phyloP scores from a whole-genome alignment of 2,329 filamentous ascomycete genomes.

The Aspergillus spinulosporus region DNA sequence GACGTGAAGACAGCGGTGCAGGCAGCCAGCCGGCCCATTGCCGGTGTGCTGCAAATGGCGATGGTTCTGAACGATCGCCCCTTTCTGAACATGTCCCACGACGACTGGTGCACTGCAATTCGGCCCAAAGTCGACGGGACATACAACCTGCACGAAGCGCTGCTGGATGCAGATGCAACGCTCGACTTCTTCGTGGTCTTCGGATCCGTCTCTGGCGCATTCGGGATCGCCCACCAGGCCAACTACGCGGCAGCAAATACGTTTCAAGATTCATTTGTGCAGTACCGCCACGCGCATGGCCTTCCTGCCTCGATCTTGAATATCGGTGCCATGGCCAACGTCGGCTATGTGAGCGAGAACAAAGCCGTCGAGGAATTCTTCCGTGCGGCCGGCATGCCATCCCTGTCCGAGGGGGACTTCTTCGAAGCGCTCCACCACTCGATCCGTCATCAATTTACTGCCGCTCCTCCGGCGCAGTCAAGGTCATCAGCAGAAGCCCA shows the following conservation, averaged over 20 bases:
- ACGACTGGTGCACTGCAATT: slow-evolving; percentile 4
- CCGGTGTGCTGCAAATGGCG: slow-evolving; percentile 24
- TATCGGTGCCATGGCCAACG: slow-evolving; percentile 23
- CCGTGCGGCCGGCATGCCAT: not conserved
- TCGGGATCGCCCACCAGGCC: slow-evolving; percentile 41
- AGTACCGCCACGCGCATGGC: slow-evolving; percentile 22
- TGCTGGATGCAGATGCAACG: not conserved
- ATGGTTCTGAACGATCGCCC: slow-evolving; percentile 26
- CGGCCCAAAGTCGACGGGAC: slow-evolving; percentile 20
- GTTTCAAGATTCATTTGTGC: slow-evolving; percentile 28
- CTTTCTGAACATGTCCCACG: slow-evolving; percentile 9
- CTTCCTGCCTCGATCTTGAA: slow-evolving; percentile 23
- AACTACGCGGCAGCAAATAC: slow-evolving; percentile 38
- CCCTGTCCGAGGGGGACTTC: not conserved
- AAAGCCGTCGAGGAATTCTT: not conserved
- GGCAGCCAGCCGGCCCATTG: slow-evolving; percentile 3
- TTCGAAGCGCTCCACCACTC: not conserved
- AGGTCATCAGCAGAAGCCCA: no score
- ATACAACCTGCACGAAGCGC: slow-evolving; percentile 26
- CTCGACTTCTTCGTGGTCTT: slow-evolving; percentile 28
- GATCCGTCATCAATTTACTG: not conserved
- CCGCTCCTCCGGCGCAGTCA: no score
- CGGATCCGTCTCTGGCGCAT: slow-evolving; percentile 30
- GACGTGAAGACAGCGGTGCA: not conserved
- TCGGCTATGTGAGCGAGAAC: slow-evolving; percentile 23